Conservation (phyloP, 306 rosid genomes). For the Cucumis cinereus region DNA sequence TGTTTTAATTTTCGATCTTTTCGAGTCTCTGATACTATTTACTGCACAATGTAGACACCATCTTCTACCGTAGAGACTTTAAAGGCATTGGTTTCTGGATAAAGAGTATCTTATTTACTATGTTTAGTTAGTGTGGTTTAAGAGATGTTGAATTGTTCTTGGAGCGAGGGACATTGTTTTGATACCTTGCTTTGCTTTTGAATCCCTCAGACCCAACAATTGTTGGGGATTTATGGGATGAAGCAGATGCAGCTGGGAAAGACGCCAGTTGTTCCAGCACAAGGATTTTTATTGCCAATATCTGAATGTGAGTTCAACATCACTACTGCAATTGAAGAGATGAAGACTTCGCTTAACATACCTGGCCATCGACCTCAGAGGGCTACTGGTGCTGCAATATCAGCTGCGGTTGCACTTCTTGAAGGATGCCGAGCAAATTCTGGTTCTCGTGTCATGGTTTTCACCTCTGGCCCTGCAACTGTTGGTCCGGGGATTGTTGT, state of each 20-base stretch:
- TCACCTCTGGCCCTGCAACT: constrained; percentile 86
- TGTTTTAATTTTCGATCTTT: background rate
- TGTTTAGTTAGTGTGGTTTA: background rate
- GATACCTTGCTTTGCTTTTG: constrained; percentile 10
- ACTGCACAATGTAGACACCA: background rate
- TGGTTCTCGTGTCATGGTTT: constrained; percentile 79
- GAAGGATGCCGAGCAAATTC: constrained; percentile 48
- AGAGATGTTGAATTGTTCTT: background rate
- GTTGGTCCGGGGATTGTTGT: constrained; percentile 67
- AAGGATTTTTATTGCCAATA: constrained; percentile 55
- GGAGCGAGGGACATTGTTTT: background rate
- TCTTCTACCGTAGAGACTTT: background rate
- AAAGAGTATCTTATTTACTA: background rate
- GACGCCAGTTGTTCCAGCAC: constrained; percentile 31
- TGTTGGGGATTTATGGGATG: constrained; percentile 34
- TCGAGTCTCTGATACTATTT: background rate
- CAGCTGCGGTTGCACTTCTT: constrained; percentile 64
- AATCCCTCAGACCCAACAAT: constrained; percentile 33
- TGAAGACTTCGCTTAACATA: constrained; percentile 28
- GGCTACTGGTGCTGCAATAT: constrained; percentile 72
- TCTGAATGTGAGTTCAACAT: constrained; percentile 71
- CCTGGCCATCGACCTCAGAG: constrained; percentile 46
- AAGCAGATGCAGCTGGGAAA: constrained; percentile 43
- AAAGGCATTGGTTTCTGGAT: background rate
- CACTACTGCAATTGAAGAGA: constrained; percentile 61